Percentiles rank a stretch among this genome's conserved stretches.
phyloP scores from a whole-genome alignment of 306 rosid species.

The Biancaea sappan region DNA sequence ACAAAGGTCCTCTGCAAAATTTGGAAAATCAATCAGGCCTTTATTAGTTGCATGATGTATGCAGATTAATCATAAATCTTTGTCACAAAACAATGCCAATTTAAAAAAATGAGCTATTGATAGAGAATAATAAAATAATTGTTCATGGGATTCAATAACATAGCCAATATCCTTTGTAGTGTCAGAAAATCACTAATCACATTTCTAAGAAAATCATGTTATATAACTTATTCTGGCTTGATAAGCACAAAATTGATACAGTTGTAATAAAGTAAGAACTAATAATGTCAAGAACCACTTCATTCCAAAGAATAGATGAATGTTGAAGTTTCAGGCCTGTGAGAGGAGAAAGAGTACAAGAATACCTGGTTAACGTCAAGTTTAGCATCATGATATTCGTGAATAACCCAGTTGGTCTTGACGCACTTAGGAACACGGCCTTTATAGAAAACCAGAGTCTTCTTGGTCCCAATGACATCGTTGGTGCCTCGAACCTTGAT shows the following conservation, averaged over 20 bases:
- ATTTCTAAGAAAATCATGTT: background rate
- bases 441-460: slow-evolving; percentile 51
- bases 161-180: slow-evolving; percentile 6
- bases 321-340: background rate
- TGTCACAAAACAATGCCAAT: background rate
- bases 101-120: background rate
- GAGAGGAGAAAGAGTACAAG: background rate
- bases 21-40: slow-evolving; percentile 18
- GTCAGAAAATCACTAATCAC: background rate
- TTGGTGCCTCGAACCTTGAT: background rate
- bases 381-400: background rate
- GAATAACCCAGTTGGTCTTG: slow-evolving; percentile 59
- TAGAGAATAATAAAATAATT: background rate
- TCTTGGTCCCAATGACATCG: slow-evolving; percentile 13
- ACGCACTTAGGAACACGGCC: slow-evolving; percentile 33
- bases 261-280: too few relatives aligned
- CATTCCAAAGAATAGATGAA: background rate
- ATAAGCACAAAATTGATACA: background rate
- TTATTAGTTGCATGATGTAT: background rate
- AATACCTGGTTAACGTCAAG: background rate
- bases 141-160: slow-evolving; percentile 3
- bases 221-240: background rate
- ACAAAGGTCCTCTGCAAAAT: slow-evolving; percentile 51
- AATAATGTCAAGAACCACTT: too few relatives aligned
- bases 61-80: background rate